Evolutionary conservation across 345 rosid species (phyloP).

Genomic region (Erucastrum elatum): DNA sequence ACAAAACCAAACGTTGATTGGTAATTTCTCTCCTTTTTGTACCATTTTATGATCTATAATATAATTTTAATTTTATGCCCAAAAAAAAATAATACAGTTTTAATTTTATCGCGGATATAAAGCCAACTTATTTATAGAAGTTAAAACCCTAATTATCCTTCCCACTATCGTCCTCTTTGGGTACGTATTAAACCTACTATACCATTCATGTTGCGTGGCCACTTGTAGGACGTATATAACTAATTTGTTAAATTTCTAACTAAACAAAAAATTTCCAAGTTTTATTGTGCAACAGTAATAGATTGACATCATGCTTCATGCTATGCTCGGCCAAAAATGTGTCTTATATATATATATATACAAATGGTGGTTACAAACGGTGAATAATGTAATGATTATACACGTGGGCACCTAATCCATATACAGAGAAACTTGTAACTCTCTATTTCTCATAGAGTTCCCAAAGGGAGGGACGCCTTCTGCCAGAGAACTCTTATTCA

Average conservation of each 20-base stretch:
- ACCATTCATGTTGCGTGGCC: constrained; percentile 17
- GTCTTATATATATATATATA: not conserved
- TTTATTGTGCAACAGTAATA: not conserved
- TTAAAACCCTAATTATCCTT: constrained; percentile 36
- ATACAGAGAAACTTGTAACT: not conserved
- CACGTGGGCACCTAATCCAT: not conserved
- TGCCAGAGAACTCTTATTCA: not conserved
- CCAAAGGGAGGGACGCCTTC: not conserved
- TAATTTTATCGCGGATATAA: constrained; percentile 25
- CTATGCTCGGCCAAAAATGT: not conserved
- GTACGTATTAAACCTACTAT: constrained; percentile 40
- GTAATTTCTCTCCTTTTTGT: constrained; percentile 29
- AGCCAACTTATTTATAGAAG: not conserved
- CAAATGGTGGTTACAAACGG: not conserved
- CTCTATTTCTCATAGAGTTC: not conserved
- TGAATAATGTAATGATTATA: not conserved
- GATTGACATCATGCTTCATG: not conserved
- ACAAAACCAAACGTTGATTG: constrained; percentile 53
- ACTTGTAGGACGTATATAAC: not conserved
- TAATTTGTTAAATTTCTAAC: not conserved
- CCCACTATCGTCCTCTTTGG: constrained; percentile 28
- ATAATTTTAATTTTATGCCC: constrained; percentile 26
- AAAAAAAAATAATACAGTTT: not conserved
- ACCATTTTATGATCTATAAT: constrained; percentile 18
- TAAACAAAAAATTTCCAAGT: not conserved